A percentile compares a stretch with the other conserved stretches of the same genome.
Evolutionary conservation across 164 flowering plant species (phyloP).

Genomic region (Vitis labrusca): DNA sequence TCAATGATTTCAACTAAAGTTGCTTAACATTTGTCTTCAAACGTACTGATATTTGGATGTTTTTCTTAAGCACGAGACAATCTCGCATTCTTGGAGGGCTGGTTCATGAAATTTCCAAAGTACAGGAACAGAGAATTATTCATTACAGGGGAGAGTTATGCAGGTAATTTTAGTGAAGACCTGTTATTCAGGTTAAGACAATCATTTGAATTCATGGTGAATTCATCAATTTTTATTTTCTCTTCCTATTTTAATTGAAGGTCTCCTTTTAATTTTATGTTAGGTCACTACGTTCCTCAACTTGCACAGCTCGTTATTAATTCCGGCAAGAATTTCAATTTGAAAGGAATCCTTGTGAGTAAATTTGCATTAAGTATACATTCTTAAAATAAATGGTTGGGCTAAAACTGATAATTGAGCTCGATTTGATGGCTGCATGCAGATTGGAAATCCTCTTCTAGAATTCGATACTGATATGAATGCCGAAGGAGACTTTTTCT

Average conservation of each 20-base stretch:
- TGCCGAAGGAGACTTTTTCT: constrained; percentile 65
- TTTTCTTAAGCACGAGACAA: constrained; percentile 28
- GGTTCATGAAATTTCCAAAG: constrained; percentile 42
- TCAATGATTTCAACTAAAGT: neutral
- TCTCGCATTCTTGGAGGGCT: constrained; percentile 33
- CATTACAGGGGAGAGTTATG: constrained; percentile 53
- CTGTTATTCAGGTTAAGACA: too few species aligned
- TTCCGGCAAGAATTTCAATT: constrained; percentile 61
- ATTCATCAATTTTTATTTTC: too few species aligned
- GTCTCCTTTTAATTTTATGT: too few species aligned
- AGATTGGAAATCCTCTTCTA: constrained; percentile 7
- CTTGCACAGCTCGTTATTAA: constrained; percentile 59
- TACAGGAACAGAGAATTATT: constrained; percentile 35
- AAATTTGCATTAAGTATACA: too few species aligned
- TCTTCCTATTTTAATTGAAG: neutral
- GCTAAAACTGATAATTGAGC: too few species aligned
- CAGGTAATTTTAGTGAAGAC: constrained; percentile 22
- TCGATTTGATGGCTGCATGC: too few species aligned
- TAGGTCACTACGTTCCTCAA: constrained; percentile 85
- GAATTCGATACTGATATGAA: constrained; percentile 64
- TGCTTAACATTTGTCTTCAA: neutral
- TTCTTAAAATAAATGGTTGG: too few species aligned
- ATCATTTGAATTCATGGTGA: neutral
- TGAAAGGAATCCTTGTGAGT: constrained; percentile 83
- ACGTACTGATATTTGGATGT: neutral